Base-by-base conservation (phyloP, 805 yeast species). In the Candida stauntonica region DNA sequence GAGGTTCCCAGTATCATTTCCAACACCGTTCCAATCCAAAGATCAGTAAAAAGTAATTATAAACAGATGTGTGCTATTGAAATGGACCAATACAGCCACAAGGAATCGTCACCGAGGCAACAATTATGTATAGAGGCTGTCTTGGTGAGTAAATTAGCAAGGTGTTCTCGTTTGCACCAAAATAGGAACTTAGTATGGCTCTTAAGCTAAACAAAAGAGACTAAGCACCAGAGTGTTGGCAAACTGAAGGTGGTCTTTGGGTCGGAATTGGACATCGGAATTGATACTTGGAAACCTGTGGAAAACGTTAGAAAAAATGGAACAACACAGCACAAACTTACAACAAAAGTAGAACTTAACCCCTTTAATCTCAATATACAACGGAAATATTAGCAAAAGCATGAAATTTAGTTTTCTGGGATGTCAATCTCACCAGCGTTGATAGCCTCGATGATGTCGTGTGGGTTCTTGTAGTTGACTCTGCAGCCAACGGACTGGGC, bases 401-500 rank as follows among this genome's bases (percentile, higher is more conserved):
- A 13, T 12, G 11, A 26, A 26, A 21, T 12, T 74, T 77, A 79
- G 77, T 80, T 80, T 72, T 78, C 86, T 73, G 86, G 86, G 65
- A 79, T 72, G 70, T 91, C 98, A 67, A 93, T 82, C 75, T 88
- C 96, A 75, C 99, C 99, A 72, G 83, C 91, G 78, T 91, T 81
- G 72, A 93, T 93, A 71, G 91, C 96, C 61, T 89, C 99, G 66
- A 93, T 91, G 77, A 91, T 83, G 73, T 86, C 97, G 71, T 93
- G 98, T 61, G 99, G 96, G 82, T 91, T 91, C 82, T 93, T 91
- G 77, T 89, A 94, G 74, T 88, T 91, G 68, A 93, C 97, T 77
- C 97, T 89, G 78, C 96, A 89, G 65, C 99, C 99, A 66, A 93
- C 94, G 55, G 97, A 89, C 79, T 91, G 98, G 63, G 98, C 97